A percentile compares a stretch with the other conserved stretches of the same genome.
phyloP scores from a whole-genome alignment of 2,329 filamentous ascomycete species.

The Pseudocercospora eumusae region DNA sequence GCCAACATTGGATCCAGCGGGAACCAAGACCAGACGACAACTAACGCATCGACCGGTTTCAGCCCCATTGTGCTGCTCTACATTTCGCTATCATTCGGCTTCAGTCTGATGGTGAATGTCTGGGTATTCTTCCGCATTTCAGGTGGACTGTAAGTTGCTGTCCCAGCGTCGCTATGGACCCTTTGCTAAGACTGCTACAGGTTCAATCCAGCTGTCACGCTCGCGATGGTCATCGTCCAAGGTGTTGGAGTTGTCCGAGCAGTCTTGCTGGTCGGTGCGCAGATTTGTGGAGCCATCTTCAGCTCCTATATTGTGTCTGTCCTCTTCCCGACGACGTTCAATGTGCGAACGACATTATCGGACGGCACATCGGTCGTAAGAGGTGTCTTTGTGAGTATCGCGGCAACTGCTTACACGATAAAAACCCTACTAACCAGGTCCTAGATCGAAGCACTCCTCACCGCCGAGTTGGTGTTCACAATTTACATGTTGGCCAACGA shows the following conservation, averaged over 20 bases:
- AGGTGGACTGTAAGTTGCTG: constrained; percentile 36
- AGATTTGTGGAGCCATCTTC: constrained; percentile 44
- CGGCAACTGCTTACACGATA: too few species aligned
- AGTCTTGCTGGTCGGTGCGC: constrained; percentile 39
- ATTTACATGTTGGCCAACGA: constrained; percentile 47
- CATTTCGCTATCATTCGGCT: constrained; percentile 45
- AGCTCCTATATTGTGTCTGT: constrained; percentile 40
- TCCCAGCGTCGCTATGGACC: not conserved
- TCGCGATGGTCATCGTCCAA: constrained; percentile 38
- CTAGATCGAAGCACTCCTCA: constrained; percentile 45
- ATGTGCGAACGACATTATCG: constrained; percentile 41
- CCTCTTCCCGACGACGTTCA: constrained; percentile 43
- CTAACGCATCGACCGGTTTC: constrained; percentile 35
- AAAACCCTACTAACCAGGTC: not conserved
- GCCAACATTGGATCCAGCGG: constrained; percentile 41
- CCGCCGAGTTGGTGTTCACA: constrained; percentile 45
- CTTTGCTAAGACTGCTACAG: constrained; percentile 15
- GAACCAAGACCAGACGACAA: constrained; percentile 28
- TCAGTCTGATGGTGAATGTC: constrained; percentile 46
- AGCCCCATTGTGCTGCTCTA: constrained; percentile 41
- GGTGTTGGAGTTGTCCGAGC: constrained; percentile 41
- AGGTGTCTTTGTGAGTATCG: constrained; percentile 39
- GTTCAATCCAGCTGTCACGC: constrained; percentile 42
- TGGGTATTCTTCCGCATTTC: constrained; percentile 45
- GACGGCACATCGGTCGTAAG: constrained; percentile 41